These are phyloP conservation scores for Sicyos edulis DNA, from an alignment of 306 rosid species.

Conservation along the genomic window DNA sequence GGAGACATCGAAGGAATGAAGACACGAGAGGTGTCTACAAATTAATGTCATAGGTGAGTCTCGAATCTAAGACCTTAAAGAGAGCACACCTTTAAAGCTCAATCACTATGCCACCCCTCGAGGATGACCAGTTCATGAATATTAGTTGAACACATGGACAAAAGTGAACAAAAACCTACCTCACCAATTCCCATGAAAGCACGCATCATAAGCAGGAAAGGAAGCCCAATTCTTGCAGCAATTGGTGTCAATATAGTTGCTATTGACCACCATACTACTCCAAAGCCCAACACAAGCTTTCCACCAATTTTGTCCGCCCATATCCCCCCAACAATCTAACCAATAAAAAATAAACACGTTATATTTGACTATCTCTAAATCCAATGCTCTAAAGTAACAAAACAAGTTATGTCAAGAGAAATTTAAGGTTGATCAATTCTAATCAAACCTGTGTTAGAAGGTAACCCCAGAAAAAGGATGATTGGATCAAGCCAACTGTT, in stretches of 20 bases:
- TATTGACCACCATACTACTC: conserved; percentile 94
- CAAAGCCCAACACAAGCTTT: conserved; percentile 82
- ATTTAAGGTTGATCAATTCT: not conserved
- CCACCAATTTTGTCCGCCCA: conserved; percentile 99
- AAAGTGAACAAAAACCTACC: conserved; percentile 46
- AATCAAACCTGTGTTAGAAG: conserved; percentile 84
- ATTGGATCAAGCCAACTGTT: conserved; percentile 92
- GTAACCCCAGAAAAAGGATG: conserved; percentile 97
- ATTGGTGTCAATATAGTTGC: conserved; percentile 87
- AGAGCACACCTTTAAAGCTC: too few species aligned
- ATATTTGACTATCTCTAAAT: conserved; percentile 18
- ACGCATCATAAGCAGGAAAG: conserved; percentile 74
- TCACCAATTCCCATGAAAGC: conserved; percentile 96
- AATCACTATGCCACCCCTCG: too few species aligned
- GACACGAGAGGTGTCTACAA: too few species aligned
- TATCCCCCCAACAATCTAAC: conserved; percentile 85
- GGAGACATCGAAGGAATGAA: too few species aligned
- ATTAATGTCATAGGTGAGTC: too few species aligned
- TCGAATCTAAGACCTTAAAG: too few species aligned
- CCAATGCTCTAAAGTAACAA: not conserved
- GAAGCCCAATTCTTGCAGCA: conserved; percentile 83
- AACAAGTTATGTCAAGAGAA: not conserved
- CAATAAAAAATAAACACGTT: conserved; percentile 19
- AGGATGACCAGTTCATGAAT: too few species aligned
- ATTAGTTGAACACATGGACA: conserved; percentile 19